Evolutionary conservation across 768 basidiomycete genomes (phyloP).

Genomic region (Auriscalpium vulgare): DNA sequence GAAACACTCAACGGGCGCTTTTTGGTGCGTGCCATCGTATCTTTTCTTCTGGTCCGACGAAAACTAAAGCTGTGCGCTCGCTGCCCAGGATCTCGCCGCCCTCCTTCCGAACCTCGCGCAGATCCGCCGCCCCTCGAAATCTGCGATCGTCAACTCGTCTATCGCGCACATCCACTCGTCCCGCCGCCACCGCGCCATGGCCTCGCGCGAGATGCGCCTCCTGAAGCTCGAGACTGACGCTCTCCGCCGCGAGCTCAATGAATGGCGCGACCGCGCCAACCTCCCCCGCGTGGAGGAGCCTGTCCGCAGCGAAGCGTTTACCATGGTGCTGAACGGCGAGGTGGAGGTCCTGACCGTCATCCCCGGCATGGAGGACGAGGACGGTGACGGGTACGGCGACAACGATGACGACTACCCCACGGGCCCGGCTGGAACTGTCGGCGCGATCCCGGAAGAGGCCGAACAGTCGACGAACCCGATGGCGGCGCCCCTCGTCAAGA

Average conservation of each 20-base stretch:
- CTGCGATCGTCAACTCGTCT: slow-evolving; percentile 92
- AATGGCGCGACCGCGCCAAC: slow-evolving; percentile 77
- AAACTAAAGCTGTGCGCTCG: slow-evolving; percentile 7
- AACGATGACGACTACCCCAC: slow-evolving; percentile 29
- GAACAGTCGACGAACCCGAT: slow-evolving; percentile 17
- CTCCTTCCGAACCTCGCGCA: slow-evolving; percentile 86
- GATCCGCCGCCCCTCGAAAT: slow-evolving; percentile 91
- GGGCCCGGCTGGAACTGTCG: slow-evolving; percentile 11
- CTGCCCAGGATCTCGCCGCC: slow-evolving; percentile 72
- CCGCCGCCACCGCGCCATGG: slow-evolving; percentile 72
- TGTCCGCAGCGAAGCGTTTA: slow-evolving; percentile 61
- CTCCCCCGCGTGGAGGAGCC: slow-evolving; percentile 71
- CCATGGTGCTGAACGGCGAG: slow-evolving; percentile 62
- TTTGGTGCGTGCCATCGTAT: slow-evolving; percentile 43
- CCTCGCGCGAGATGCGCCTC: slow-evolving; percentile 72
- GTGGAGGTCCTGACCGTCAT: slow-evolving; percentile 51
- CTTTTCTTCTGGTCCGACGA: slow-evolving; percentile 9
- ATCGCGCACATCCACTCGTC: slow-evolving; percentile 85
- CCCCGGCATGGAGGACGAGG: slow-evolving; percentile 45
- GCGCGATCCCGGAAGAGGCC: slow-evolving; percentile 11
- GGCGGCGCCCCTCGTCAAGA: slow-evolving; percentile 29
- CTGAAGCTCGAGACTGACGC: slow-evolving; percentile 82
- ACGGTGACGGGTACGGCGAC: slow-evolving; percentile 30
- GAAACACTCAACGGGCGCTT: slow-evolving; percentile 93
- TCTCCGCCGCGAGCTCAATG: slow-evolving; percentile 85